These are phyloP conservation scores for Straminergon stramineum DNA, from an alignment of 225 moss, liverwort and hornwort genomes.

Conservation along the genomic window DNA sequence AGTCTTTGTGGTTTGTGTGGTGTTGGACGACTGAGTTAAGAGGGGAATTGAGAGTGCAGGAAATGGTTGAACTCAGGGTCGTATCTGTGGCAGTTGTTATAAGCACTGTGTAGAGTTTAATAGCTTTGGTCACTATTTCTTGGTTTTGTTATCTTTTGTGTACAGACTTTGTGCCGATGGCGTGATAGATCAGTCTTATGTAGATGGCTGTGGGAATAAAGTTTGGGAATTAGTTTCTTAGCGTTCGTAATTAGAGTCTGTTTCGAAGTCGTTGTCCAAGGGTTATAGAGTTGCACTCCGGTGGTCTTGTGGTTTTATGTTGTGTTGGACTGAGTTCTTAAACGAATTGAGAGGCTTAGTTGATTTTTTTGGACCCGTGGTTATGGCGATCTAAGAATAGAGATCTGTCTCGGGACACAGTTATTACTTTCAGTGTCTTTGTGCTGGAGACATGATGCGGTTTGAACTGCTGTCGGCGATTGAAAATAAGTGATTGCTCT, in stretches of 20 bases:
- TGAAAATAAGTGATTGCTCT: background rate
- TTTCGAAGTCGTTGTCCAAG: background rate
- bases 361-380: background rate
- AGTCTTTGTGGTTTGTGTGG: background rate
- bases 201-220: background rate
- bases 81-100: background rate
- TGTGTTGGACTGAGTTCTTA: no score
- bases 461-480: background rate
- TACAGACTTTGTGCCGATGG: background rate
- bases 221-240: background rate
- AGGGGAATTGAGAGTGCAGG: background rate
- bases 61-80: background rate
- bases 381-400: background rate
- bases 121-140: background rate
- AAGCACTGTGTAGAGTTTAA: background rate
- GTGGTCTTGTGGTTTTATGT: background rate
- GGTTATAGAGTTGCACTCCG: background rate
- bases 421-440: background rate
- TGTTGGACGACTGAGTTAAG: no score
- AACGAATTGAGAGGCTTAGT: background rate
- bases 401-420: background rate
- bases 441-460: background rate
- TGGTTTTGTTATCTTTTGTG: no score
- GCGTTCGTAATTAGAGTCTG: background rate
- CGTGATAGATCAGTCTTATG: background rate